These are phyloP conservation scores for Crithidia acanthocephali DNA, from an alignment of 208 protist species.

Conservation along the genomic window DNA sequence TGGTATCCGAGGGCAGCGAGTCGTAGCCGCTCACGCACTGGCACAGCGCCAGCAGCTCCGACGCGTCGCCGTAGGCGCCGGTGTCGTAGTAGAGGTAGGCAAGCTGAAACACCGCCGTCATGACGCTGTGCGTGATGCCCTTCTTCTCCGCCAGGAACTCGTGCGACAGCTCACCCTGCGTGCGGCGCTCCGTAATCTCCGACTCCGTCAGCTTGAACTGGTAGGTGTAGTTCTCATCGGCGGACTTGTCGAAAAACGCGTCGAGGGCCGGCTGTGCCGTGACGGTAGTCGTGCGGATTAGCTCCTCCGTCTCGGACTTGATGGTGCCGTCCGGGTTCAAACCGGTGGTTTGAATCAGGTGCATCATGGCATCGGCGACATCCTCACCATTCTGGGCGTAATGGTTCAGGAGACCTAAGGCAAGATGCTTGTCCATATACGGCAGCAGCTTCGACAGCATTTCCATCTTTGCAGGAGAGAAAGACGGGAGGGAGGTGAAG, in stretches of 20 bases:
- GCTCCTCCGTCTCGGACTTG: slow-evolving; percentile 72
- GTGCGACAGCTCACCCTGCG: slow-evolving; percentile 74
- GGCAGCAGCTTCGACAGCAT: slow-evolving; percentile 77
- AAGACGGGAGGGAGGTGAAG: background rate
- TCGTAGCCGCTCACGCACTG: slow-evolving; percentile 84
- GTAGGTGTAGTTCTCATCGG: slow-evolving; percentile 73
- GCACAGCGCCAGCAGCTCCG: slow-evolving; percentile 83
- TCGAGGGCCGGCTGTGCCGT: slow-evolving; percentile 67
- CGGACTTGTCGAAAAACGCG: slow-evolving; percentile 75
- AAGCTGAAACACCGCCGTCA: slow-evolving; percentile 77
- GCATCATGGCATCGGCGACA: slow-evolving; percentile 70
- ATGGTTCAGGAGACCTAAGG: slow-evolving; percentile 77
- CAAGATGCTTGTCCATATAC: slow-evolving; percentile 90
- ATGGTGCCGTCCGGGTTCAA: slow-evolving; percentile 71
- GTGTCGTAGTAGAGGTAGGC: slow-evolving; percentile 90
- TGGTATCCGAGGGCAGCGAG: slow-evolving; percentile 47
- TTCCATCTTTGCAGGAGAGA: slow-evolving; percentile 43
- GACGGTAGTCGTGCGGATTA: slow-evolving; percentile 58
- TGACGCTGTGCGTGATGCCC: slow-evolving; percentile 71
- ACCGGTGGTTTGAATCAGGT: slow-evolving; percentile 72
- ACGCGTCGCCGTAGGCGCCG: slow-evolving; percentile 78
- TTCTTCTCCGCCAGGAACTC: slow-evolving; percentile 70
- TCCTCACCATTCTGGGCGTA: slow-evolving; percentile 74
- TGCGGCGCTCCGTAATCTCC: slow-evolving; percentile 75
- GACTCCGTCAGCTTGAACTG: slow-evolving; percentile 79